phyloP scores from a whole-genome alignment of 805 yeast genomes.

The Sugiyamaella qingdaonensis region DNA sequence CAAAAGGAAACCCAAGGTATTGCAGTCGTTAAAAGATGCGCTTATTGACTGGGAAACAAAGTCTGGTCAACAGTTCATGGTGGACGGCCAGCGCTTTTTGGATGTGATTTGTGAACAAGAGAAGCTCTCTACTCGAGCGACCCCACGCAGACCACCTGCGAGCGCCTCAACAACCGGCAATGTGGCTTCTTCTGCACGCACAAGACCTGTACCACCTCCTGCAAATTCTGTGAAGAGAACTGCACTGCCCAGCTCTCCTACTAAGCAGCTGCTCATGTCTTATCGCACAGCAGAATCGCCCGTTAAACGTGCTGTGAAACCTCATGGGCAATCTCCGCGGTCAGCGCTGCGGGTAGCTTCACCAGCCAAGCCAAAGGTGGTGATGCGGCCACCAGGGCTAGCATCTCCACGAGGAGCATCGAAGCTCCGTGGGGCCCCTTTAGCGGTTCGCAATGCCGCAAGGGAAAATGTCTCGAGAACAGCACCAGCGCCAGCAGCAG shows the following conservation, averaged over 20 bases:
- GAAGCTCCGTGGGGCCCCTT: neutral
- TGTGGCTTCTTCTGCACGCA: neutral
- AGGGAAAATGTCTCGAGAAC: neutral
- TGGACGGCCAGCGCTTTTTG: conserved; percentile 49
- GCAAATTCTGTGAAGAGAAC: neutral
- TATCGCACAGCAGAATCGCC: neutral
- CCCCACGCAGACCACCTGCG: neutral
- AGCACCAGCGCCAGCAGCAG: neutral
- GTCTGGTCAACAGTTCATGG: conserved; percentile 27
- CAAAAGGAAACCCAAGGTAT: conserved; percentile 63
- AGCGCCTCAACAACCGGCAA: neutral
- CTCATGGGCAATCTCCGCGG: neutral
- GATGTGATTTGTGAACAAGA: conserved; percentile 30
- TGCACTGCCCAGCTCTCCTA: neutral
- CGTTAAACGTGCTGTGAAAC: too few species aligned
- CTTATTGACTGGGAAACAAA: conserved; percentile 46
- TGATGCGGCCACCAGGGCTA: neutral
- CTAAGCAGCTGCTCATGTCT: neutral
- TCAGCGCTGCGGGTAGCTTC: neutral
- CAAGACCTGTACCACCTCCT: neutral
- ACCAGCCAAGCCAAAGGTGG: neutral
- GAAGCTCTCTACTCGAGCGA: neutral
- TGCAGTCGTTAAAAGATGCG: conserved; percentile 47
- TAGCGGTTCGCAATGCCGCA: neutral
- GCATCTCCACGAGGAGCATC: neutral